Base-by-base conservation (phyloP, 495 filamentous ascomycete species). In the Hypoxylon subgilvum region DNA sequence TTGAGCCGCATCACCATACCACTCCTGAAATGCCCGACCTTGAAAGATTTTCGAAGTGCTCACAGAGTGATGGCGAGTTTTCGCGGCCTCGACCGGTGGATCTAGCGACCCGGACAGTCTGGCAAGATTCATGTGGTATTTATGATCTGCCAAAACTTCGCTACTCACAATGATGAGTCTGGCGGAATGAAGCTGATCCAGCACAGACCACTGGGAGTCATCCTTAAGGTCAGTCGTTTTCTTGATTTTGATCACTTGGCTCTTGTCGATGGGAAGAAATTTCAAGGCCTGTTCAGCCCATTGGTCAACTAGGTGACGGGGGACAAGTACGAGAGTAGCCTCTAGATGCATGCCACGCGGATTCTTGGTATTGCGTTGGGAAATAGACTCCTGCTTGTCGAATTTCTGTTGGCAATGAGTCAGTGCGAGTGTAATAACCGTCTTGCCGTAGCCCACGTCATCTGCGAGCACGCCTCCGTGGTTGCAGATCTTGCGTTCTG, bases 371-470 rank as follows among this genome's bases (percentile, higher is more conserved):
- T 4, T 31, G 12, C 45, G 45, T n/a, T 6, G 17, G 1, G 45
- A 5, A 1, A 40, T 27, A 3, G 56, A 61, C 9, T 38, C 9
- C 1, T 27, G 17, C 4, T 48, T 38, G 43, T 81, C 74, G 9
- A 65, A 59, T 0, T 67, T 17, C 16, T 70, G 54, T 46, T 81
- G 79, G 7, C 59, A 44, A 35, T 87, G 82, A 16, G 90, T 82
- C 14, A 94, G 69, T 0, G 79, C 88, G 6, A 95, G 76, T 1
- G 79, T 82, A n/a, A 84, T 78, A 2, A 88, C 82, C 0, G 91
- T 96, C 63, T 96, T 96, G 1, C 91, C 91, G 66, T 88, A 94
- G 7, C 88, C 88, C 34, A 91, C 86, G 44, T 89, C 79, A 56
- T 93, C 88, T 3, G 88, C 88, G 1, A 91, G 75, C 18, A 94